Base-by-base conservation (phyloP, 2,329 filamentous ascomycete genomes). In the Neopestalotiopsis sp. region DNA sequence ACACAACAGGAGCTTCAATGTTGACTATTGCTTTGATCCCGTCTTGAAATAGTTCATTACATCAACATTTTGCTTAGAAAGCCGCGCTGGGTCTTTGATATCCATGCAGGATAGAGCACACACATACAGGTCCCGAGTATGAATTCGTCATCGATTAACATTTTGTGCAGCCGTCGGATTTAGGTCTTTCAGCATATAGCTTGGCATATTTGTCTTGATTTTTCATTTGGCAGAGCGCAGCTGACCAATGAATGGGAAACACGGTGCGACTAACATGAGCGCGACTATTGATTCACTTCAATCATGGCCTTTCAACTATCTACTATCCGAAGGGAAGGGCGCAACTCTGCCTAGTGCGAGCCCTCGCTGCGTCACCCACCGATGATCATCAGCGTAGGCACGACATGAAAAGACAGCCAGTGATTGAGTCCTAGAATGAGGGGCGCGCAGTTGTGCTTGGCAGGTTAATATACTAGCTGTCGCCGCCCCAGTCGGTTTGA, bases 181-280 rank as follows among this genome's bases (percentile, higher is more conserved):
- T 14, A 32, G 6, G 13, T n/a, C 38, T 13, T 24, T 17, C 17
- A 34, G 6, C 17, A 1, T 17, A 63, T 20, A 28, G 4, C 40
- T 30, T 17, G 28, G 40, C 38, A 49, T 32, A 20, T 13, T 10
- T 65, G 62, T 65, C 62, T 49, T 52, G 40, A 34, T 49, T 34
- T 40, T 49, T 65, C 62, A 65, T 65, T 65, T 62, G 59, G 59
- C 7, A 34, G 24, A 13, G 10, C 17, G 24, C 62, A 65, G 40
- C 24, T 56, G 62, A 49, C 40, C 62, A 65, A 65, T 49, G n/a
- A 65, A n/a, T 40, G 20, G n/a, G 62, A 65, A 40, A 65, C 45
- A 65, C 38, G 7, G 45, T 56, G 45, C 24, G 20, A 65, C 62
- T 56, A 14, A 30, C 62, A 49, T 20, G n/a, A 13, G 20, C 40